Conservation (phyloP, 768 basidiomycete genomes). For the Mycena galopus region DNA sequence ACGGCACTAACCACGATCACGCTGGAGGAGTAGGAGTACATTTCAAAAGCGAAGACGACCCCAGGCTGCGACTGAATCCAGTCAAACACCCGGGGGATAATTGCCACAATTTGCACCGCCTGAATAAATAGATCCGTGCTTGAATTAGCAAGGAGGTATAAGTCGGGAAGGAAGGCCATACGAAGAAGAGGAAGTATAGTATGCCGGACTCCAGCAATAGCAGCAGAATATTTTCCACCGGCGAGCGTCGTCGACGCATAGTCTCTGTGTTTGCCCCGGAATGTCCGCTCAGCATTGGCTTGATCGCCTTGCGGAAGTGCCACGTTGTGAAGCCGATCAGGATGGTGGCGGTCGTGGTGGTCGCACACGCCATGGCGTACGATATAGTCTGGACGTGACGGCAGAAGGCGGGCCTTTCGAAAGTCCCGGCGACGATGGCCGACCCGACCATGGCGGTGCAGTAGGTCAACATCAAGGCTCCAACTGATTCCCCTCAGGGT, state of each 20-base stretch:
- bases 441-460: conserved; percentile 34
- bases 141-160: background rate
- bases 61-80: conserved; percentile 12
- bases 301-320: conserved; percentile 18
- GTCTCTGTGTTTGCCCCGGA: background rate
- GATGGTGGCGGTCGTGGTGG: conserved; percentile 35
- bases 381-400: conserved; percentile 38
- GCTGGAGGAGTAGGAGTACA: conserved; percentile 34
- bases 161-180: conserved; percentile 19
- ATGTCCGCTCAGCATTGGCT: conserved; percentile 1
- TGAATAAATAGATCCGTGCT: background rate
- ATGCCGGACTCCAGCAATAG: conserved; percentile 41
- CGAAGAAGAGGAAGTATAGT: conserved; percentile 41
- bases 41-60: conserved; percentile 31
- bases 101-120: conserved; percentile 15
- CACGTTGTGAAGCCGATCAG: conserved; percentile 39
- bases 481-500: conserved; percentile 18
- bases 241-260: conserved; percentile 15
- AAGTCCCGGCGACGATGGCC: conserved; percentile 33
- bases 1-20: conserved; percentile 36
- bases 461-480: conserved; percentile 37
- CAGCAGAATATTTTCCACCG: conserved; percentile 31
- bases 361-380: conserved; percentile 35
- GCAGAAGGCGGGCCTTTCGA: conserved; percentile 37
- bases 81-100: conserved; percentile 18